Evolutionary conservation across 2,329 filamentous ascomycete species (phyloP).

Genomic region (Diaporthe citriasiana): DNA sequence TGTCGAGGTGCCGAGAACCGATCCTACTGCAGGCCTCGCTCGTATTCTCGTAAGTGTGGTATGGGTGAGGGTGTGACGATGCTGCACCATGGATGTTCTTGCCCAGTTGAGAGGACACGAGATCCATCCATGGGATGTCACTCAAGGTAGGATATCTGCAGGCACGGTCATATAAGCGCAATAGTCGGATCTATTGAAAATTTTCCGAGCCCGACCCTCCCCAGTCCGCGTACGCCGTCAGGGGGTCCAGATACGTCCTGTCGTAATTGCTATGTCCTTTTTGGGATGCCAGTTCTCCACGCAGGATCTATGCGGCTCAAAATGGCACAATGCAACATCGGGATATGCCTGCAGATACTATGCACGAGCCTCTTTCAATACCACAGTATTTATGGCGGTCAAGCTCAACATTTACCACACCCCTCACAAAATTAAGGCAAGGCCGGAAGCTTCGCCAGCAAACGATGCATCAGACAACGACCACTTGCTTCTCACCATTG

Average conservation of each 20-base stretch:
- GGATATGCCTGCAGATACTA: slow-evolving; percentile 11
- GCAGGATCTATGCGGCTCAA: slow-evolving; percentile 31
- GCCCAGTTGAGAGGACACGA: slow-evolving; percentile 13
- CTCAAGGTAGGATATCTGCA: background rate
- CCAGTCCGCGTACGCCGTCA: slow-evolving; percentile 13
- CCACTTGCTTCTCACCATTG: background rate
- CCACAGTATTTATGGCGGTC: background rate
- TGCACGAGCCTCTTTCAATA: slow-evolving; percentile 22
- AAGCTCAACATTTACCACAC: background rate
- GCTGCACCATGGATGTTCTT: slow-evolving; percentile 7
- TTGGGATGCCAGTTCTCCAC: slow-evolving; percentile 25
- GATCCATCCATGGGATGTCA: slow-evolving; percentile 8
- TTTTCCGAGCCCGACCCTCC: slow-evolving; percentile 6
- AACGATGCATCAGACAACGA: background rate
- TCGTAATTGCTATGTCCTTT: slow-evolving; percentile 12
- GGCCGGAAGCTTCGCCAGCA: background rate
- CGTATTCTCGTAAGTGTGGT: slow-evolving; percentile 17
- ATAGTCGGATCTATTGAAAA: slow-evolving; percentile 15
- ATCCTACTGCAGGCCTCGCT: background rate
- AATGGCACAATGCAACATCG: slow-evolving; percentile 13
- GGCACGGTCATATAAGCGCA: background rate
- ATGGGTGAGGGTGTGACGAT: slow-evolving; percentile 11
- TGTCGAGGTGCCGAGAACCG: background rate
- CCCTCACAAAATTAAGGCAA: background rate
- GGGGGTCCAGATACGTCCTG: slow-evolving; percentile 13